Evolutionary conservation across 495 filamentous ascomycete species (phyloP), one percentile per base, ranked within the genome.

Genomic region (Lepraria neglecta): DNA sequence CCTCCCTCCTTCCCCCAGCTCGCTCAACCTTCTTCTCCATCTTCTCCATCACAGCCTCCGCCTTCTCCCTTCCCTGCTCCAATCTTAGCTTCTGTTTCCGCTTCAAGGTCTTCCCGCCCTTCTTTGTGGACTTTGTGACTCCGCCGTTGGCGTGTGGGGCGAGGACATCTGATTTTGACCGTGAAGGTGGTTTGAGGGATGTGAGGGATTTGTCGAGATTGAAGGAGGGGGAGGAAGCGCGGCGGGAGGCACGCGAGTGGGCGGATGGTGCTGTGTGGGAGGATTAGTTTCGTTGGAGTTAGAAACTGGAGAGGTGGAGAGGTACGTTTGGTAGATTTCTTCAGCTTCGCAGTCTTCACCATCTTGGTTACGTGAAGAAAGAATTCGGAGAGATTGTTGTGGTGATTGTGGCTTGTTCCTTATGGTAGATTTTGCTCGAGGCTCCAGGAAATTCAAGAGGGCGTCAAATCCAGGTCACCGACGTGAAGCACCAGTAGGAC

Each of bases 181-280:
- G 76, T 38, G 82, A 76, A 28, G 85, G 82, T 12, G 82, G 78
- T 50, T 81, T 80, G 51, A 24, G 75, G 55, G 80, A 70, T 65
- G 83, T 84, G 43, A 92, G 73, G 3, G 88, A 90, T 74, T 90
- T 89, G 75, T 91, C 88, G 62, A 83, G 77, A 69, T 91, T 76
- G 72, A 89, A 81, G 70, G 83, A 78, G 14, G 86, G 87, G 15
- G 87, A 88, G 28, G 81, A 82, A 44, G 81, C 88, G 55, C 90
- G 84, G 67, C 86, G 80, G 65, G 86, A 86, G 31, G 86, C 87
- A 40, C 89, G 86, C 56, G 89, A 89, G 73, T 87, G 87, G 54
- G 80, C 62, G 4, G 79, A 78, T 48, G 70, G 63, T 40, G 70
- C 78, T 83, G 66, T 17, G 30, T 28, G 58, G 33, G 30, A 9